These are phyloP conservation scores for Pythium chondricola DNA, from an alignment of 352 stramenopile species.

Conservation along the genomic window DNA sequence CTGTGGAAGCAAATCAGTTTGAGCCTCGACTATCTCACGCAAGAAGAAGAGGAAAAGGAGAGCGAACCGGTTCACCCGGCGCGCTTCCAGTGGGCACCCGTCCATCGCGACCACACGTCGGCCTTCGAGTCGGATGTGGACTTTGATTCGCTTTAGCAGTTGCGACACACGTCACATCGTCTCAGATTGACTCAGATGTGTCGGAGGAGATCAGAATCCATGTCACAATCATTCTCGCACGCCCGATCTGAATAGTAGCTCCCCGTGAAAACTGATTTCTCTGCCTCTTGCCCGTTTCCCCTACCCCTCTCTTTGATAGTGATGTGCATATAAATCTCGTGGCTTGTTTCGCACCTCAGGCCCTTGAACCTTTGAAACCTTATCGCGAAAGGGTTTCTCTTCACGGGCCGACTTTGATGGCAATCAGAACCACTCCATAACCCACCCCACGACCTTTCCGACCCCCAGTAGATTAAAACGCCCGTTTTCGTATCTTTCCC, in stretches of 20 bases:
- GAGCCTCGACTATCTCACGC: slow-evolving; percentile 11
- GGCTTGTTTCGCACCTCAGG: slow-evolving; percentile 1
- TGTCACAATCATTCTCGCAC: neutral
- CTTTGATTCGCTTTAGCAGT: neutral
- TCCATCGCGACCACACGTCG: no score
- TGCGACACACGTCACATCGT: no score
- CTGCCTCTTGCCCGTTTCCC: slow-evolving; percentile 3
- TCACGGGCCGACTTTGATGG: slow-evolving; percentile 12
- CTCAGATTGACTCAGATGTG: no score
- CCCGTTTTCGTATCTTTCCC: neutral
- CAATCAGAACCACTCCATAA: slow-evolving; percentile 13
- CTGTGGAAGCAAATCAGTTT: slow-evolving; percentile 12
- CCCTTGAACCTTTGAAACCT: slow-evolving; percentile 20
- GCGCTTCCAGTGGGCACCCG: no score
- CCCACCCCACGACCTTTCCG: slow-evolving; percentile 27
- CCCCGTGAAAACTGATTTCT: neutral
- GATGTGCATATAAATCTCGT: no score
- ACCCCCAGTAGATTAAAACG: slow-evolving; percentile 12
- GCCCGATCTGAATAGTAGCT: neutral
- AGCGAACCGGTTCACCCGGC: slow-evolving; percentile 2
- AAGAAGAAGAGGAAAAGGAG: slow-evolving; percentile 21
- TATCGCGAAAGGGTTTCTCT: slow-evolving; percentile 26
- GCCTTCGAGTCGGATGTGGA: no score
- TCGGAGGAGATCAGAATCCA: no score
- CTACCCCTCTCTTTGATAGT: neutral